Percentiles rank a stretch among this genome's conserved stretches.
Conservation (phyloP, 805 yeast genomes). For the Kluyveromyces siamensis region DNA sequence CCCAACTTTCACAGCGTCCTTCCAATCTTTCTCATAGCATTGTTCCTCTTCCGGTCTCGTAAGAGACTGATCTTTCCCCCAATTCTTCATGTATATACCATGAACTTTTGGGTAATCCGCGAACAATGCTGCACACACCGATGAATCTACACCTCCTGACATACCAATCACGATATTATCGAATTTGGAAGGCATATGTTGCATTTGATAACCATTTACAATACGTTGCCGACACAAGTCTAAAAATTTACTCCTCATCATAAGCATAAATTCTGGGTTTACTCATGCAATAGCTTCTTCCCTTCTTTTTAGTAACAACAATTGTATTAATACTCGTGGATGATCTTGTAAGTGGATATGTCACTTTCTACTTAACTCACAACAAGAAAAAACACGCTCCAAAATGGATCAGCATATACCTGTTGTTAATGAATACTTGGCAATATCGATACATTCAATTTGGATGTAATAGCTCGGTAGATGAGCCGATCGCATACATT, state of each 20-base stretch:
- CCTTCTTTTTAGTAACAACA: too few relatives aligned
- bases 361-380: too few relatives aligned
- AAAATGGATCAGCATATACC: too few relatives aligned
- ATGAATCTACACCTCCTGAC: slow-evolving; percentile 96
- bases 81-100: slow-evolving; percentile 92
- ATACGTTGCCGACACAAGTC: slow-evolving; percentile 7
- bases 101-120: slow-evolving; percentile 51
- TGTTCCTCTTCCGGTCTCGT: slow-evolving; percentile 33
- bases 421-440: too few relatives aligned
- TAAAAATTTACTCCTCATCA: slow-evolving; percentile 8
- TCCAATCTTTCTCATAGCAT: slow-evolving; percentile 86
- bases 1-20: slow-evolving; percentile 64
- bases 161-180: slow-evolving; percentile 77
- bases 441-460: too few relatives aligned
- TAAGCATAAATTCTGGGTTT: too few relatives aligned
- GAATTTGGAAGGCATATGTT: slow-evolving; percentile 33
- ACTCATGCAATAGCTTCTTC: too few relatives aligned
- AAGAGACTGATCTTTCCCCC: slow-evolving; percentile 41
- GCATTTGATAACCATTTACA: slow-evolving; percentile 10
- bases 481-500: too few relatives aligned
- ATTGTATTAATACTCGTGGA: too few relatives aligned
- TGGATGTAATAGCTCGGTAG: too few relatives aligned
- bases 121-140: slow-evolving; percentile 70
- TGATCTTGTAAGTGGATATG: too few relatives aligned
- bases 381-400: too few relatives aligned